Percentiles rank a stretch among this genome's conserved stretches.
phyloP scores from a whole-genome alignment of 305 asterid species.

The Ilex paraguariensis region DNA sequence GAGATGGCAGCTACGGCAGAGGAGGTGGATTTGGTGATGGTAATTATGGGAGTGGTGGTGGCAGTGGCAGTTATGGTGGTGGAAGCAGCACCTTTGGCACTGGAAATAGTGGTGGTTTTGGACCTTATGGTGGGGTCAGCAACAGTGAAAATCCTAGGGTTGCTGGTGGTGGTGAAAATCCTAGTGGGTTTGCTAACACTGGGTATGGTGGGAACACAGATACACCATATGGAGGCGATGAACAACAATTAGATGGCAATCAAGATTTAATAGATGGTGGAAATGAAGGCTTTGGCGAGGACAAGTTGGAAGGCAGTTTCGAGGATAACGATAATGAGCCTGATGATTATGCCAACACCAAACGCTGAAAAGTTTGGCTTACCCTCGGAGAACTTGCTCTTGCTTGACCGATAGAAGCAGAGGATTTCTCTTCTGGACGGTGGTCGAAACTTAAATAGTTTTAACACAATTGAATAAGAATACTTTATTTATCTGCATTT shows the following conservation, averaged over 20 bases:
- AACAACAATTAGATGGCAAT: constrained; percentile 20
- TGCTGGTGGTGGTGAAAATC: constrained; percentile 9
- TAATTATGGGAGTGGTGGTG: background rate
- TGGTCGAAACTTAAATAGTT: too few relatives aligned
- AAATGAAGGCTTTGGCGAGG: constrained; percentile 22
- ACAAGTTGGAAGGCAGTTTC: constrained; percentile 9
- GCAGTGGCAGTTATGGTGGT: background rate
- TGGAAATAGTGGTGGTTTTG: background rate
- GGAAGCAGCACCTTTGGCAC: constrained; percentile 13
- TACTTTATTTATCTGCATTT: too few relatives aligned
- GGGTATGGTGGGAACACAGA: constrained; percentile 15
- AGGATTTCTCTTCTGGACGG: too few relatives aligned
- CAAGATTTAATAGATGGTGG: constrained; percentile 13
- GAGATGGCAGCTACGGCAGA: constrained; percentile 15
- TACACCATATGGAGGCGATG: background rate
- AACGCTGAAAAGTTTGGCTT: constrained; percentile 23
- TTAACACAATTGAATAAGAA: too few relatives aligned
- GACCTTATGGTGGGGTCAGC: constrained; percentile 4
- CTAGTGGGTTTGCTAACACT: constrained; percentile 24
- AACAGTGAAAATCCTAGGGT: background rate
- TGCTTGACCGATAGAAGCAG: too few relatives aligned
- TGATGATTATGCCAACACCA: constrained; percentile 38
- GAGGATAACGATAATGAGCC: constrained; percentile 31
- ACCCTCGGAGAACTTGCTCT: too few relatives aligned
- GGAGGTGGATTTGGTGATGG: constrained; percentile 27